Base-by-base conservation (phyloP, 306 rosid species). In the Vachellia pachyceras region DNA sequence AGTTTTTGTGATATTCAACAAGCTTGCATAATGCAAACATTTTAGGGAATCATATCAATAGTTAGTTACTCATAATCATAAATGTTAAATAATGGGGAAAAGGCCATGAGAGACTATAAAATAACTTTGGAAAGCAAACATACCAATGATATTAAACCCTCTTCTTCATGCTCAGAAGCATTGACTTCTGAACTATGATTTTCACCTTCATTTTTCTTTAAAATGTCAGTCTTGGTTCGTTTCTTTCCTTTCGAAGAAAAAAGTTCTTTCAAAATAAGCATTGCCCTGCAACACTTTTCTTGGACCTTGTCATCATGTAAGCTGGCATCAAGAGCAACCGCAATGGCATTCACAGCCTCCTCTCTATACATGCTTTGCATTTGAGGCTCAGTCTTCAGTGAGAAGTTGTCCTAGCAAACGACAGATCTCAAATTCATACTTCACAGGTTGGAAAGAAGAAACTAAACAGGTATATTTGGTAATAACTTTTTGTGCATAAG, bases 261-360 rank as follows among this genome's bases (percentile, higher is more conserved):
- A 54, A 54, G 60, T 54, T 25, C 60, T 54, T 54, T n/a, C 60
- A 54, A 54, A 54, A 57, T 57, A 23, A 60, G 36, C 67, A 60
- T 1, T 20, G 92, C 95, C 83, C 74, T 81, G 88, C 92, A 90
- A 74, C 94, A 91, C 10, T 82, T 90, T 29, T 79, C 76, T 55
- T 79, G 83, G 6, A 84, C 74, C 40, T 81, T 86, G 52, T 80
- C 88, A 76, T 90, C 86, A 47, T 87, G 73, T 80, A 90, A 84
- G 91, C 95, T 86, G 33, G 58, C 86, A 63, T 94, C 86, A 82
- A 94, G 95, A 75, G 89, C 89, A 73, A 77, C 82, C 18, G 85
- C 85, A 79, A 94, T 81, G 73, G 82, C 85, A 82, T 90, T 89
- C 69, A 90, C 86, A 13, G 90, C 92, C 80, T 80, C 83, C 64